Evolutionary conservation across 352 stramenopile genomes (phyloP).

Genomic region (Pythium folliculosum): DNA sequence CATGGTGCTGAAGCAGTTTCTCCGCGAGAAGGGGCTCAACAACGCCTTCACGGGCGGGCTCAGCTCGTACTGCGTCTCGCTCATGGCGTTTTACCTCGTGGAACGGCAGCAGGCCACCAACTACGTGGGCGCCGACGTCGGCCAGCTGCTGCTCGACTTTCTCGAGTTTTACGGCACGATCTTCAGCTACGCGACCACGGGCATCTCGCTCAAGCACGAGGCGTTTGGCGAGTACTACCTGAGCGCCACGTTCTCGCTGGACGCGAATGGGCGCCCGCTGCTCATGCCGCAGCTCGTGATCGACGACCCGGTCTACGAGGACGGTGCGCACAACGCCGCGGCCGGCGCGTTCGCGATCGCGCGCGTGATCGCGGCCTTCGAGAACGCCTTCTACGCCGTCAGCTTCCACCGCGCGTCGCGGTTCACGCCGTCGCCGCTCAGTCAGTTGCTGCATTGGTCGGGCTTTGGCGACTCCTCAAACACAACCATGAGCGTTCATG

Average conservation of each 20-base stretch:
- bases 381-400: conserved; percentile 81
- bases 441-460: conserved; percentile 79
- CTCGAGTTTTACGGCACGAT: conserved; percentile 88
- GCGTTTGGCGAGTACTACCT: conserved; percentile 82
- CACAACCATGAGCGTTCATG: background rate
- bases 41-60: conserved; percentile 89
- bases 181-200: conserved; percentile 78
- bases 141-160: conserved; percentile 84
- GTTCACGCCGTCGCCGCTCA: conserved; percentile 80
- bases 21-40: conserved; percentile 88
- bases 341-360: conserved; percentile 77
- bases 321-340: conserved; percentile 78
- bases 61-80: conserved; percentile 85
- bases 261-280: conserved; percentile 35
- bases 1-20: conserved; percentile 85
- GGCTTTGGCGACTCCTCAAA: conserved; percentile 33
- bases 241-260: conserved; percentile 13
- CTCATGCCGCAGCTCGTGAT: conserved; percentile 83
- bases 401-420: conserved; percentile 72
- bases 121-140: conserved; percentile 35
- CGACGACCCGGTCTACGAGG: conserved; percentile 77
- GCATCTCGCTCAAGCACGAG: conserved; percentile 80
- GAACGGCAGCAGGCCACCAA: conserved; percentile 50
- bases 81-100: conserved; percentile 85
- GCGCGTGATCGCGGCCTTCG: conserved; percentile 75